phyloP scores from a whole-genome alignment of 2,329 filamentous ascomycete genomes.

The Diaporthe citrichinensis region DNA sequence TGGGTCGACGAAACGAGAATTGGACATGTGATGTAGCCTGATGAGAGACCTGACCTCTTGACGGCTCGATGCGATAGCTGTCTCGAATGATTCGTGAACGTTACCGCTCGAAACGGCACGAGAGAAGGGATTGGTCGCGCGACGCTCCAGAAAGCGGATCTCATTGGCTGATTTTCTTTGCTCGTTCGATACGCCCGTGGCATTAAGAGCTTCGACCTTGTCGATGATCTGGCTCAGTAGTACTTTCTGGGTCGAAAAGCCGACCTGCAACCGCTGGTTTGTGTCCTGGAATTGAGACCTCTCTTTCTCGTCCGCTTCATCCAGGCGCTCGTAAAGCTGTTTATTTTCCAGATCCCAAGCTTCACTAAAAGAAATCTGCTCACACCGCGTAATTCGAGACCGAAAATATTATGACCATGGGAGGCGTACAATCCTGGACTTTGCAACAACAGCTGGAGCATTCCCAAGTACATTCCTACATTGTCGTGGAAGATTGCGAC shows the following conservation, averaged over 20 bases:
- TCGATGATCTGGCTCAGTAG: not conserved
- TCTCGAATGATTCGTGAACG: not conserved
- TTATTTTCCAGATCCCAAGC: not conserved
- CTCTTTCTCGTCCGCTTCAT: not conserved
- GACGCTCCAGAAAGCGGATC: not conserved
- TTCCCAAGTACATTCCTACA: not conserved
- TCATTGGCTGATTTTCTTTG: not conserved
- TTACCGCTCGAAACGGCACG: not conserved
- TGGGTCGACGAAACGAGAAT: not conserved
- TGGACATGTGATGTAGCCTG: not conserved
- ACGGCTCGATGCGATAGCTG: not conserved
- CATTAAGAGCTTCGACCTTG: not conserved
- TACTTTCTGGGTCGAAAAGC: not conserved
- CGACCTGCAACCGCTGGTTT: not conserved
- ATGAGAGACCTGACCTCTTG: not conserved
- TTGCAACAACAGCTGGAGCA: not conserved
- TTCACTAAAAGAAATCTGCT: not conserved
- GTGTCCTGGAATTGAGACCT: not conserved
- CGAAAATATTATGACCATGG: not conserved
- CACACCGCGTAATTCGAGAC: fast-evolving
- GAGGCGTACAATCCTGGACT: not conserved
- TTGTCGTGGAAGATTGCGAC: not conserved
- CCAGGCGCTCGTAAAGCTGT: not conserved
- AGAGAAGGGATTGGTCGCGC: not conserved
- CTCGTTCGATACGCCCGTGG: not conserved